Evolutionary conservation across 371 early-diverging fungal species (phyloP), one percentile per base, ranked within the genome.

Genomic region (Lichtheimia corymbifera): DNA sequence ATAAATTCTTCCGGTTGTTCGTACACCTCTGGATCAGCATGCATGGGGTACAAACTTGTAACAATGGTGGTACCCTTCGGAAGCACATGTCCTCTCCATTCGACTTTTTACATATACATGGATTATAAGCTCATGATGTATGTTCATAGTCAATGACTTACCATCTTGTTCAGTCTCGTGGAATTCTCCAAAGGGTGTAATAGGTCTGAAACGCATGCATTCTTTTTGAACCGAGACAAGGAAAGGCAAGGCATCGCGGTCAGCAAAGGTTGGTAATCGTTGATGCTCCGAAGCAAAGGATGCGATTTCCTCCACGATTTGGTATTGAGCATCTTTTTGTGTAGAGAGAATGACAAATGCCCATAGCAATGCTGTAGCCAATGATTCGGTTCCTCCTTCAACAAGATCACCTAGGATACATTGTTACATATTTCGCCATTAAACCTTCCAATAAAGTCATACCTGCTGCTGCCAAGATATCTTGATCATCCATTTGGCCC

Each of bases 311-410:
- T 53, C 57, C 22, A 55, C 60, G 4, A 64, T 59, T n/a, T 62
- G 59, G 4, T 51, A 22, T 58, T 64, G 66, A 7, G 53, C 53
- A n/a, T 72, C 70, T 6, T 63, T 60, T 30, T 72, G 53, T 30
- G 70, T 47, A n/a, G 63, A 43, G 13, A 72, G 51, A 22, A 69
- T 56, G 43, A 62, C 62, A 47, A 72, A 58, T 41, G 55, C 45
- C 66, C 69, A 69, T 28, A 55, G 27, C n/a, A 66, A 28, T 17
- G 62, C 53, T 11, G 63, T 50, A 5, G 66, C 58, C 22, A 55
- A 59, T 14, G 69, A 66, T 4, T 66, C 72, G 9, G 62, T 62
- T 4, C 69, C 69, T n/a, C 59, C 69, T 2, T 43, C 40, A 4
- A 68, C 50, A 12, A 65, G 57, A 43, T 72, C 64, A 22, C 44